Conservation (phyloP, 1,139 yeast genomes). For the Suhomyces wounanorum region DNA sequence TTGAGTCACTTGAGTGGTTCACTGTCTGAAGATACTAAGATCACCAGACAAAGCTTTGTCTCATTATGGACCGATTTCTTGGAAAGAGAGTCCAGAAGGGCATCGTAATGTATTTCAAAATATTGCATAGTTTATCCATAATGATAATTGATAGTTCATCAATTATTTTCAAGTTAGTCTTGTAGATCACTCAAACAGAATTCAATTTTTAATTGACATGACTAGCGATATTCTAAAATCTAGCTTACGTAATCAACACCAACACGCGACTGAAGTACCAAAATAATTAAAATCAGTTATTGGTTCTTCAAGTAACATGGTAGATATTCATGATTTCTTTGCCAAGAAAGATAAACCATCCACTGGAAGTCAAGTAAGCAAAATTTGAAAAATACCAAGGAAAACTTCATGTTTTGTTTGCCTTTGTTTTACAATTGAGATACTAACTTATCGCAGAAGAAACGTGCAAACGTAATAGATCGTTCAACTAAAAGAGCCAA, state of each 20-base stretch:
- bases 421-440: neutral
- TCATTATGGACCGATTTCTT: conserved; percentile 87
- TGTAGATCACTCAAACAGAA: neutral
- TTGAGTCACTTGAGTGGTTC: conserved; percentile 47
- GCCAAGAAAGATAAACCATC: neutral
- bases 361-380: neutral
- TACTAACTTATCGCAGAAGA: neutral
- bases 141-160: neutral
- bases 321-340: conserved; percentile 4
- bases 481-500: neutral
- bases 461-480: neutral
- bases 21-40: conserved; percentile 26
- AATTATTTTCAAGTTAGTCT: neutral
- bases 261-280: neutral
- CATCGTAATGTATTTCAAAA: neutral
- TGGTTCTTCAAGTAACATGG: neutral
- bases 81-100: conserved; percentile 62
- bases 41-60: conserved; percentile 68
- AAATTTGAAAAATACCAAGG: neutral
- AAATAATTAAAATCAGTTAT: neutral
- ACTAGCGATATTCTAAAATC: neutral
- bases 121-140: neutral
- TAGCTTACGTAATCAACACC: conserved; percentile 8
- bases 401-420: neutral
- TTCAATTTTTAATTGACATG: too few relatives aligned